Evolutionary conservation across 305 asterid species (phyloP).

Genomic region (Fraxinus xanthoxyloides): DNA sequence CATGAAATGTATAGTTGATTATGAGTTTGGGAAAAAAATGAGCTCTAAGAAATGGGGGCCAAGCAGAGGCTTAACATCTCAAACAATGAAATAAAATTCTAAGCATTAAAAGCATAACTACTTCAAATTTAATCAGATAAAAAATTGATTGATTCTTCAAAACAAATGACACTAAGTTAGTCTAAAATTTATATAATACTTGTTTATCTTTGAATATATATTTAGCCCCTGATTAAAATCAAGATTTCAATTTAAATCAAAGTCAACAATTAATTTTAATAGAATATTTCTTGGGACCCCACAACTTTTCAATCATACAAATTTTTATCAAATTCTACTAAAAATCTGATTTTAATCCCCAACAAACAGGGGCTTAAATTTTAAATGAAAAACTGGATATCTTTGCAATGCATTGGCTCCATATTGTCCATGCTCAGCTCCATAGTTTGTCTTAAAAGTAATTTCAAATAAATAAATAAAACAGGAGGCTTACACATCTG

Average conservation of each 20-base stretch:
- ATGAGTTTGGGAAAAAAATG: no score
- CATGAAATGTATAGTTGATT: no score
- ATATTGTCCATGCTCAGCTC: neutral
- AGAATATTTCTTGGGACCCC: no score
- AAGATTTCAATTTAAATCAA: no score
- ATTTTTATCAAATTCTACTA: no score
- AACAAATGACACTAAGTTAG: neutral
- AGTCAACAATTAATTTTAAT: no score
- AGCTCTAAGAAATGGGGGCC: neutral
- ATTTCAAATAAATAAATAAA: neutral
- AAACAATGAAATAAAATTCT: slow-evolving; percentile 8
- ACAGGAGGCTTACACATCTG: slow-evolving; percentile 71
- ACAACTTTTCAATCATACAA: no score
- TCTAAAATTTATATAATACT: neutral
- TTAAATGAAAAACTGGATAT: neutral
- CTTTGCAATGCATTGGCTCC: neutral
- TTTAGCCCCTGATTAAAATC: no score
- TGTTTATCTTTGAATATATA: neutral
- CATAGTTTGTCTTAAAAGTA: neutral
- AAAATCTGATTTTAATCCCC: no score
- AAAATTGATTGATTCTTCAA: neutral
- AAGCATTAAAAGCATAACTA: neutral
- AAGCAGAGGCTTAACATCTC: neutral
- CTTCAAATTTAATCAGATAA: neutral
- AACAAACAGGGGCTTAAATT: neutral